Base-by-base conservation (phyloP, 2,329 filamentous ascomycete species). In the Myriosclerotinia scirpicola region DNA sequence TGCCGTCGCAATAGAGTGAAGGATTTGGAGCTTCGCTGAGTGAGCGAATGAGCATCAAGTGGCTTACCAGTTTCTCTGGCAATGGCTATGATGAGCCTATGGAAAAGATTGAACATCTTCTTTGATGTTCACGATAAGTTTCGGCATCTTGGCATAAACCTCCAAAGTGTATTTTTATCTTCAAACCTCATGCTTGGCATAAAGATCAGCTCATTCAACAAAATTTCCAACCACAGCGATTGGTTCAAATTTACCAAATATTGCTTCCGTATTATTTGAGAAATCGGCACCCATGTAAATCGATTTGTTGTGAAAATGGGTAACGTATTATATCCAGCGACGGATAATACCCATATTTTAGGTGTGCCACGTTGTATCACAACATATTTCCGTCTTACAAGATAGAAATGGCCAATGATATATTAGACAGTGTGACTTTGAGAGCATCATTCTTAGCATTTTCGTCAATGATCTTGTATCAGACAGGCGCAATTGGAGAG, bases 141-240 rank as follows among this genome's bases (percentile, higher is more conserved):
- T 65, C 54, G 60, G 63, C 63, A 60, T 60, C 63, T 65, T 65
- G 54, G 54, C 61, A 36, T n/a, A 38, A 52, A 52, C 22, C 59
- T 12, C 3, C 42, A n/a, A 14, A 11, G 36, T 46, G 44, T 59
- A 60, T 65, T 60, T 60, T 60, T 65, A 65, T 65, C 55, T 54
- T 46, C 36, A 42, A 50, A 44, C 55, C 52, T n/a, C 34, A 38
- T 50, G 20, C 54, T 60, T 65, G 54, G 63, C 44, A 52, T 22
- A 12, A 26, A 50, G 7, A 30, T 40, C 22, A 58, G 30, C 42
- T 30, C 42, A n/a, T 53, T 50, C 53, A 46, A 58, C 17, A 34
- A 26, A 44, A 52, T 34, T 65, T 60, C 60, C 54, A 59, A 34
- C 17, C 34, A 17, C 8, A 59, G 3, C 14, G 5, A 65, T 60